Percentiles rank a stretch among this genome's conserved stretches.
phyloP scores from a whole-genome alignment of 2,329 filamentous ascomycete species.

The Fusarium sacchari region DNA sequence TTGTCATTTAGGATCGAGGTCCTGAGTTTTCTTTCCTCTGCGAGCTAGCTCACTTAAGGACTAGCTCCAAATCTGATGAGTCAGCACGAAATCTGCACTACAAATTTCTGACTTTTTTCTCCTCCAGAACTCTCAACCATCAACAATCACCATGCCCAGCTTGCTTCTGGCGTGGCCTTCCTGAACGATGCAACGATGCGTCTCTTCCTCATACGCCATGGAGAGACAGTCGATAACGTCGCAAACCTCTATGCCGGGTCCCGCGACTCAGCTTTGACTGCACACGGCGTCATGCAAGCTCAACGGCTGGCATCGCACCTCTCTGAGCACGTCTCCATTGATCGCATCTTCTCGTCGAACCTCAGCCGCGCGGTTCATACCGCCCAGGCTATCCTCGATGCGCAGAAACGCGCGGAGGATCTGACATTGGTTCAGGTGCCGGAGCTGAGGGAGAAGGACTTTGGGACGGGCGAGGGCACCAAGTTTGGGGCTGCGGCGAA shows the following conservation, averaged over 20 bases:
- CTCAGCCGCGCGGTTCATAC: constrained; percentile 79
- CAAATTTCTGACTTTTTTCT: constrained; percentile 36
- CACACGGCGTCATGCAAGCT: constrained; percentile 84
- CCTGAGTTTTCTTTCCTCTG: too few species aligned
- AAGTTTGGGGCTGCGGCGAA: constrained; percentile 55
- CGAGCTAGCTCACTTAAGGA: neutral
- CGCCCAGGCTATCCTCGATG: constrained; percentile 71
- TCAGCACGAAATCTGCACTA: constrained; percentile 25
- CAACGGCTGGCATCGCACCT: constrained; percentile 75
- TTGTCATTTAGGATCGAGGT: too few species aligned
- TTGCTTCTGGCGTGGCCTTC: constrained; percentile 27
- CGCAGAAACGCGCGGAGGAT: constrained; percentile 54
- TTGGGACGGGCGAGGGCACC: constrained; percentile 76
- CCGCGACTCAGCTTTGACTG: constrained; percentile 82
- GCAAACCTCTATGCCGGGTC: constrained; percentile 81
- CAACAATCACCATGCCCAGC: constrained; percentile 37
- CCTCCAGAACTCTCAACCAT: neutral
- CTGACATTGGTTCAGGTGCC: constrained; percentile 38
- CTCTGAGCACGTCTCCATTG: constrained; percentile 53
- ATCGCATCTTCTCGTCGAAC: constrained; percentile 81
- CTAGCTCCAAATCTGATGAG: constrained; percentile 17
- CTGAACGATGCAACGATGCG: constrained; percentile 47
- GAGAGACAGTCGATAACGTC: constrained; percentile 91
- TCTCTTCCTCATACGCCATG: constrained; percentile 84
- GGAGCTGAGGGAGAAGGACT: constrained; percentile 77